Conservation (phyloP, 768 basidiomycete genomes). For the Russula sp. region DNA sequence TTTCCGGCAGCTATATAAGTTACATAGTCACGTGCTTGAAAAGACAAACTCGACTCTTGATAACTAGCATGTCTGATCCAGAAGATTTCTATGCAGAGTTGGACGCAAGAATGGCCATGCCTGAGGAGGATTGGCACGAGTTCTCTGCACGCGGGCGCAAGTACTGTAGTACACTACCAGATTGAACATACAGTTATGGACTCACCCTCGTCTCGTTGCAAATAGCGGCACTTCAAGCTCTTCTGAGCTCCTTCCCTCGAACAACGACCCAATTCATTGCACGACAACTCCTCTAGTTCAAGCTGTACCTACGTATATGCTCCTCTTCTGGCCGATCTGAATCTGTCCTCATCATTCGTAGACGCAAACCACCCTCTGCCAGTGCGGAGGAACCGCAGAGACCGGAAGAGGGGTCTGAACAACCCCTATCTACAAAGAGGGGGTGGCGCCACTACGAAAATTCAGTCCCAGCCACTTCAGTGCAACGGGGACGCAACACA, state of each 20-base stretch:
- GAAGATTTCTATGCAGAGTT: slow-evolving; percentile 21
- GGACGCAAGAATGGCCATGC: slow-evolving; percentile 21
- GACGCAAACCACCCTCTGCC: slow-evolving; percentile 7
- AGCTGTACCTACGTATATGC: slow-evolving; percentile 2
- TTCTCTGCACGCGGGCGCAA: background rate
- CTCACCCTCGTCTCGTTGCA: background rate
- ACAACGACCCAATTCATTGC: background rate
- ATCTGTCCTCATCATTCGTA: background rate
- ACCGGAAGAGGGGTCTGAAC: background rate
- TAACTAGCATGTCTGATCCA: background rate
- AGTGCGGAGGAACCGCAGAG: background rate
- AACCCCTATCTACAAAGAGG: slow-evolving; percentile 13
- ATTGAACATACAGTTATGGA: background rate
- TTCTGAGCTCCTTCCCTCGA: background rate
- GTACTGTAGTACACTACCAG: background rate
- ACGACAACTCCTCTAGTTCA: background rate
- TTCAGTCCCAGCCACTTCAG: background rate
- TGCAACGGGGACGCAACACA: background rate
- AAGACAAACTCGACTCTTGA: background rate
- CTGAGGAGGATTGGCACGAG: slow-evolving; percentile 4
- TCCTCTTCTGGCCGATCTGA: background rate
- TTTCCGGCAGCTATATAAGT: background rate
- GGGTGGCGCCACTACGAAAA: background rate
- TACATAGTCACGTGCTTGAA: slow-evolving; percentile 1
- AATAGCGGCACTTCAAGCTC: background rate